These are phyloP conservation scores for Pythium phragmiticola DNA, from an alignment of 352 stramenopile species.

Conservation along the genomic window DNA sequence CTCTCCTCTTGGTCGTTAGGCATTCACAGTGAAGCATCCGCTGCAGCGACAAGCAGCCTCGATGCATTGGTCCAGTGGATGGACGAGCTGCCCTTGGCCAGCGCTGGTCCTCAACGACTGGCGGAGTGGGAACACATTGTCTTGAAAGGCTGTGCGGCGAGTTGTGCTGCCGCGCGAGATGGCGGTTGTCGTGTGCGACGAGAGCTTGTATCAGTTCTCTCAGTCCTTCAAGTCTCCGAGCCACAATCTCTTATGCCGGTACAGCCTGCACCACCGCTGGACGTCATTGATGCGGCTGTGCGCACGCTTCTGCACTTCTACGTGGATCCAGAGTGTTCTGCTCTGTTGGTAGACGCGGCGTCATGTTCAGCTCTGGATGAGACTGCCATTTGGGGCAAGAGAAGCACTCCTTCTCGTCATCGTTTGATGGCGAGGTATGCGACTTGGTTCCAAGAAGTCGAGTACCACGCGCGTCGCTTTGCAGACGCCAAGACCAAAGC, in stretches of 20 bases:
- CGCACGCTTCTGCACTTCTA: conserved; percentile 9
- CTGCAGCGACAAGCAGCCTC: background rate
- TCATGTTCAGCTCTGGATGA: background rate
- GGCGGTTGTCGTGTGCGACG: background rate
- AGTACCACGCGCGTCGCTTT: conserved; percentile 5
- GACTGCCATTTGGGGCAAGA: background rate
- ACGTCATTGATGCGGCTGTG: conserved; percentile 6
- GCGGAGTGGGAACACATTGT: conserved; percentile 8
- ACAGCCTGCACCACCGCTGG: background rate
- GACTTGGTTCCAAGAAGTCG: background rate
- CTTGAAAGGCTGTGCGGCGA: background rate
- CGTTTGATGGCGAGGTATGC: background rate
- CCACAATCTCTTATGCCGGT: too few species aligned
- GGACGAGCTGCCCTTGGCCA: background rate
- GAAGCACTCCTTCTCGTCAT: background rate
- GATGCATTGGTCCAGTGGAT: conserved; percentile 7
- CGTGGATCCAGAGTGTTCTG: conserved; percentile 4
- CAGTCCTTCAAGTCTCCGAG: conserved; percentile 1
- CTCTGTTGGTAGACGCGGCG: background rate
- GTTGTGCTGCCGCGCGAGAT: background rate
- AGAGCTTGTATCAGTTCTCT: conserved; percentile 8
- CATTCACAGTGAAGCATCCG: background rate
- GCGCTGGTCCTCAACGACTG: background rate
- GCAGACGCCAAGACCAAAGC: conserved; percentile 1
- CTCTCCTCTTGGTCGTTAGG: too few species aligned